Base-by-base conservation (phyloP, 2,329 filamentous ascomycete genomes). In the Endoconidiophora laricicola region DNA sequence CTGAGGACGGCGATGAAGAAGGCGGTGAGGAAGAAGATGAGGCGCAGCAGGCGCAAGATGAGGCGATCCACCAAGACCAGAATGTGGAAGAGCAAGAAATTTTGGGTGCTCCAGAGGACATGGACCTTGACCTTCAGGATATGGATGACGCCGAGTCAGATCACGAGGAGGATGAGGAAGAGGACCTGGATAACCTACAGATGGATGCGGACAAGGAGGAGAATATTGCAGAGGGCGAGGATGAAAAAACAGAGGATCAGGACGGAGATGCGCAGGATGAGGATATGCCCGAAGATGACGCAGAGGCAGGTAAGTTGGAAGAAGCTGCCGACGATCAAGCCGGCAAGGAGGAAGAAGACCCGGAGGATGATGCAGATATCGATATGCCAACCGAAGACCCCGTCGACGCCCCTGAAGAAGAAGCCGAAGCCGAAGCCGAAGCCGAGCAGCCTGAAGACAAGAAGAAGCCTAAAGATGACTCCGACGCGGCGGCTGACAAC, bases 81-180 rank as follows among this genome's bases (percentile, higher is more conserved):
- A 81, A 90, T 58, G 76, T 85, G 2, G 76, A 90, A 57, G 82
- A 94, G 60, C 81, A 86, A 57, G 80, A 94, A 54, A 79, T 81
- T 2, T 69, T 94, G 53, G 86, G 88, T 43, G 69, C 94, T 20
- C 87, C 87, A 0, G 87, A 94, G 40, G 86, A 94, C 56, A 82
- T 95, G 71, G 80, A 93, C 52, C 73, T 95, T 62, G 78, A 88
- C 55, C 73, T 91, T 50, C 82, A 90, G 55, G 81, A 84, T 24
- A 74, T 76, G 29, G 69, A 75, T 24, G 70, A 73, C 16, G 74
- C 74, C 3, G 47, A 49, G 6, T 9, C 29, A 26, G 43, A 45
- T 20, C 33, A 43, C 9, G 49, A 48, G 39, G 51, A 53, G n/a
- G 70, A 69, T 10, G 73, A 71, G 12, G 71, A 71, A 37, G 75